Base-by-base conservation (phyloP, 192 early-diverging fungal genomes). In the Funneliformis mosseae region DNA sequence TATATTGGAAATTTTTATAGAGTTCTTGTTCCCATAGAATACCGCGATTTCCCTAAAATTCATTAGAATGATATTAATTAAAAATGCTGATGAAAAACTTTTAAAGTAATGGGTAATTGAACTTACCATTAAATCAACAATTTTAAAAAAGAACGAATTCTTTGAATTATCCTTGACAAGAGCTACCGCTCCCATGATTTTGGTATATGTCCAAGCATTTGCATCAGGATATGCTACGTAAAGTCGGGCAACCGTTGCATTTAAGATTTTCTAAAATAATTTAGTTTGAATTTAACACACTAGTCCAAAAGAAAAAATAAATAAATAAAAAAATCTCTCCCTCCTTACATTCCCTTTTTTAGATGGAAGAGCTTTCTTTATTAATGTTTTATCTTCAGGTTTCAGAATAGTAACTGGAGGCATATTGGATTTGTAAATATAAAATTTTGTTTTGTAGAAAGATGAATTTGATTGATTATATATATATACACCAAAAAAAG, bases 21-120 rank as follows among this genome's bases (percentile, higher is more conserved):
- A 95, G 79, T 83, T 95, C 94, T 82, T 95, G 94, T 81, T 95
- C 94, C 94, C 94, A 95, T 41, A 93, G 81, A 43, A 94, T 86
- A n/a, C 88, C 86, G 59, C 83, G 82, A 64, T 89, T 82, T 28
- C 83, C 83, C 85, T 87, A 78, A 73, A 33, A 70, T 42, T 74
- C 11, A 28, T n/a, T 42, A 27, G 1, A 61, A 18, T 41, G 27
- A 67, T 18, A 66, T 74, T 48, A 10, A 67, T 42, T 55, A 61
- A 61, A 41, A 80, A 18, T 8, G 41, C 48, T 18, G 45, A 81
- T 42, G 39, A 68, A 67, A 25, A 43, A 46, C 55, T 14, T 39
- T 28, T 18, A n/a, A 16, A 21, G 18, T 55, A 25, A 50, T 46
- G 12, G 12, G 14, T 42, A 14, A 48, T 8, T 48, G 14, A 48